A percentile compares a stretch with the other conserved stretches of the same genome.
These are phyloP conservation scores for Kickxella alabastrina DNA, from an alignment of 192 early-diverging fungal genomes.

Conservation along the genomic window DNA sequence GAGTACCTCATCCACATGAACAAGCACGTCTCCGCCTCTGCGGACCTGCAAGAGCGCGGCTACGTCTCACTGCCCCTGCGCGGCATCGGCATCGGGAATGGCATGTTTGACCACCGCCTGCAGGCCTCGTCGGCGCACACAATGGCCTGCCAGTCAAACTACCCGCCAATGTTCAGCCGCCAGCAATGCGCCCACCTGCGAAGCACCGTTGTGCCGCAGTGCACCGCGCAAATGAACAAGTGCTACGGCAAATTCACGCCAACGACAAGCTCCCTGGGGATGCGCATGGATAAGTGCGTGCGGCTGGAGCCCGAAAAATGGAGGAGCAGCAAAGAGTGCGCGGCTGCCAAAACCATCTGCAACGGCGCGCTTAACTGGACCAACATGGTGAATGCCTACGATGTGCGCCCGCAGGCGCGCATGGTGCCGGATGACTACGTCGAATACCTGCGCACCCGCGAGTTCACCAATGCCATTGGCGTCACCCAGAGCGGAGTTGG, in stretches of 20 bases:
- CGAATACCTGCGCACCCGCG: conserved; percentile 49
- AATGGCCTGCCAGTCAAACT: conserved; percentile 50
- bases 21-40: conserved; percentile 11
- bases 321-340: conserved; percentile 15
- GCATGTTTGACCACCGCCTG: conserved; percentile 42
- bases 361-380: conserved; percentile 30
- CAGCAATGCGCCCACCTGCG: conserved; percentile 38
- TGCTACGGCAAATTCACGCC: conserved; percentile 47
- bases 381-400: conserved; percentile 68
- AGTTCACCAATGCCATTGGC: conserved; percentile 55
- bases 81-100: conserved; percentile 57
- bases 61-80: conserved; percentile 30
- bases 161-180: conserved; percentile 24
- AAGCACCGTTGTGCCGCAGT: conserved; percentile 44
- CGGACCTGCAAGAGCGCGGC: conserved; percentile 19
- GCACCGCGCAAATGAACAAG: conserved; percentile 42
- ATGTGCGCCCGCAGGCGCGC: conserved; percentile 55
- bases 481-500: conserved; percentile 26
- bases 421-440: conserved; percentile 61
- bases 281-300: conserved; percentile 17
- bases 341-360: conserved; percentile 36
- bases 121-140: conserved; percentile 31
- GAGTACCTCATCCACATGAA: conserved; percentile 43
- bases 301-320: conserved; percentile 15
- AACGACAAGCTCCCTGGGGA: conserved; percentile 11